Base-by-base conservation (phyloP, 495 filamentous ascomycete genomes). In the Lasiosphaeris hirsuta region DNA sequence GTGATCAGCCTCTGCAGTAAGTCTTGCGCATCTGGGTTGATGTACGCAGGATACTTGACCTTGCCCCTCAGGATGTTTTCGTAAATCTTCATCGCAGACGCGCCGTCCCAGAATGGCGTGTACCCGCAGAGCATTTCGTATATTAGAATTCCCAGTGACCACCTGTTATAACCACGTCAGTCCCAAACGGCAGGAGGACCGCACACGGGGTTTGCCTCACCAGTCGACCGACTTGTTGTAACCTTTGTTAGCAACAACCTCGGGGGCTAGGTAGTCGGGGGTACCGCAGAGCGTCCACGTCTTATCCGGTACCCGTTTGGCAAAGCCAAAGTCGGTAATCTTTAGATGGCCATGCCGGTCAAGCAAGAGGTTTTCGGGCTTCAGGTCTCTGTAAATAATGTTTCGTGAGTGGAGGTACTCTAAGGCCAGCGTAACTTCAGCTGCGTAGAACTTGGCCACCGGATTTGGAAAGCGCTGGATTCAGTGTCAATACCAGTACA, bases 101-200 rank as follows among this genome's bases (percentile, higher is more conserved):
- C 94, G 55, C 88, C 88, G 71, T 98, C 94, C 92, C 92, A 98
- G 75, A 98, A 98, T 3, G 94, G 94, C 11, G 94, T 97, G 71
- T 96, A 97, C 11, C 94, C 94, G 69, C 93, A 97, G 15, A 98
- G 86, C 94, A 98, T 98, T 77, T 98, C 94, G 67, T 97, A 98
- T 67, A 98, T 97, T 51, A 98, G 78, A 73, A 98, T 97, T 40
- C 94, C 94, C 43, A 98, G 77, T 41, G 93, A 97, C 94, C 94
- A 98, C 93, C 93, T 97, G 60, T 15, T 6, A 17, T 9, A 34
- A 11, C 18, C 41, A 15, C 40, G 33, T 58, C 50, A 55, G 37
- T 36, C 37, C 15, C 13, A 15, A 1, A 19, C 10, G 49, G 41
- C 37, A 41, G 35, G 36, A 39, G 39, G 18, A 23, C 15, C 33